phyloP scores from a whole-genome alignment of 345 rosid genomes.

The Jatropha curcas region DNA sequence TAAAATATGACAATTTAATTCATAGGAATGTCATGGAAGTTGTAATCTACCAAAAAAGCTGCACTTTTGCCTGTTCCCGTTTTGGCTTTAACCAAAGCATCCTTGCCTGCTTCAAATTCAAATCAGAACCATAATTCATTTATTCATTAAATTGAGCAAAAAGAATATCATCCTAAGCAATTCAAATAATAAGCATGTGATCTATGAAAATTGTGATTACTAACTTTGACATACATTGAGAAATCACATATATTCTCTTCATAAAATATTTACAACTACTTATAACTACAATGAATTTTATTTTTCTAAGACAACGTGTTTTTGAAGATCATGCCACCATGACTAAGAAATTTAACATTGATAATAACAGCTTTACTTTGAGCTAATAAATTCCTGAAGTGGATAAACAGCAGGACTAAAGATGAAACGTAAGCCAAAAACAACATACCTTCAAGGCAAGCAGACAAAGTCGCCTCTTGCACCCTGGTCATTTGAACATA shows the following conservation, averaged over 20 bases:
- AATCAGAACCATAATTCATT: slow-evolving; percentile 12
- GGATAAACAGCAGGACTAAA: no score
- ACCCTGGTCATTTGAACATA: slow-evolving; percentile 83
- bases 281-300: neutral
- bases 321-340: neutral
- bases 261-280: neutral
- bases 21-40: slow-evolving; percentile 17
- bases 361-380: neutral
- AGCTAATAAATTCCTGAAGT: no score
- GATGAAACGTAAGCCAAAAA: neutral
- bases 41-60: slow-evolving; percentile 76
- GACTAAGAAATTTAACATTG: neutral
- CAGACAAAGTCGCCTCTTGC: slow-evolving; percentile 78
- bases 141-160: neutral
- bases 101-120: slow-evolving; percentile 67
- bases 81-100: slow-evolving; percentile 89
- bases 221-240: neutral
- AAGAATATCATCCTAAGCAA: neutral
- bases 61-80: slow-evolving; percentile 88
- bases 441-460: slow-evolving; percentile 66
- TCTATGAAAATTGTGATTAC: neutral
- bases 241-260: neutral
- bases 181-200: neutral
- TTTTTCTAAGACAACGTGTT: no score
- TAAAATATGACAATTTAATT: slow-evolving; percentile 18